phyloP scores from a whole-genome alignment of 2,329 filamentous ascomycete genomes.

The Aspergillus candidus region DNA sequence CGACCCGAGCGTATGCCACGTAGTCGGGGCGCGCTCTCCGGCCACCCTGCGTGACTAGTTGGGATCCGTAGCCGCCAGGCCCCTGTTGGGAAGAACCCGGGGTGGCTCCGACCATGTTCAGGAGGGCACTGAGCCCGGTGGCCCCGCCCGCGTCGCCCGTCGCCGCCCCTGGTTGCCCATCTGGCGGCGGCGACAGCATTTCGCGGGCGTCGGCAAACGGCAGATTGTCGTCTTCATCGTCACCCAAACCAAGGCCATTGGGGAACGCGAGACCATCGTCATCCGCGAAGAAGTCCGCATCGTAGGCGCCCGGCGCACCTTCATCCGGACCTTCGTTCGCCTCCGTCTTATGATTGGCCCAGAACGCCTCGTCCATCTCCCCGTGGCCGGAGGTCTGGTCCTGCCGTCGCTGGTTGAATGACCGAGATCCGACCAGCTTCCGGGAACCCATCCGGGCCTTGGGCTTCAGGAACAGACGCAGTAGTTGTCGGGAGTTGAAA shows the following conservation, averaged over 20 bases:
- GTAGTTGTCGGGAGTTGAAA: conserved; percentile 86
- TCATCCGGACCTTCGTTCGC: conserved; percentile 52
- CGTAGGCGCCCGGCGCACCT: conserved; percentile 69
- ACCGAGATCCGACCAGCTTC: conserved; percentile 47
- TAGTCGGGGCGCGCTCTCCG: conserved; percentile 56
- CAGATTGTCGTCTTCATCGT: conserved; percentile 44
- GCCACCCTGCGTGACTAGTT: conserved; percentile 57
- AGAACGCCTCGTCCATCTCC: conserved; percentile 93
- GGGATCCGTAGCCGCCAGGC: conserved; percentile 54
- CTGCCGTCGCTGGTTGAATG: conserved; percentile 30
- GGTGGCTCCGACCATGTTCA: conserved; percentile 36
- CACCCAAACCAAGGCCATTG: conserved; percentile 40
- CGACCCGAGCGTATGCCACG: conserved; percentile 59
- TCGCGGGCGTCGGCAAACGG: conserved; percentile 47
- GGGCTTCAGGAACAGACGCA: conserved; percentile 89
- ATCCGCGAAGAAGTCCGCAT: conserved; percentile 89
- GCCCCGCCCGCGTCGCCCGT: conserved; percentile 29
- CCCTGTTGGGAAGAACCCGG: conserved; percentile 36
- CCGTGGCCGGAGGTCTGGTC: conserved; percentile 57
- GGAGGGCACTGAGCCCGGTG: conserved; percentile 33
- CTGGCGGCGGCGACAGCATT: conserved; percentile 39
- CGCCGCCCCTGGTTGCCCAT: conserved; percentile 27
- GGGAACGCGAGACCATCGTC: conserved; percentile 53
- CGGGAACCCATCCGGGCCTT: conserved; percentile 74
- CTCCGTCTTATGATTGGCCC: conserved; percentile 60